Conservation (phyloP, 768 basidiomycete species). For the Russula sp. region DNA sequence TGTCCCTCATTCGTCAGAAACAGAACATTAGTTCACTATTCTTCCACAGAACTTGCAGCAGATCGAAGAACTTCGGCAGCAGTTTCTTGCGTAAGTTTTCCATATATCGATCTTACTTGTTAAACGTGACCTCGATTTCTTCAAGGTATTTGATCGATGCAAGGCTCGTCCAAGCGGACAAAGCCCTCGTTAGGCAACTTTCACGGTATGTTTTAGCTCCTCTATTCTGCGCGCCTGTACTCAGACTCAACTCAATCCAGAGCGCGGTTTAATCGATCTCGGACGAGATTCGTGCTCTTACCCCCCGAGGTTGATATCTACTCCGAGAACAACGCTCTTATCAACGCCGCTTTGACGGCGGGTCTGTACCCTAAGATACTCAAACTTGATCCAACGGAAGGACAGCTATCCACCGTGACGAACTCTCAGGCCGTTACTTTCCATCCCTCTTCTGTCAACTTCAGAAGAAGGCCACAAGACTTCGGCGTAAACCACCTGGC, state of each 20-base stretch:
- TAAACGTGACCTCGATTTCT: slow-evolving; percentile 13
- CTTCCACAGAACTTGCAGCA: slow-evolving; percentile 76
- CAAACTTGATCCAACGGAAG: slow-evolving; percentile 55
- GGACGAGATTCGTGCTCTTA: slow-evolving; percentile 70
- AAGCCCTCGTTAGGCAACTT: slow-evolving; percentile 63
- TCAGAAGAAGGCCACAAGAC: slow-evolving; percentile 61
- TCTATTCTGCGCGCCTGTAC: slow-evolving; percentile 5
- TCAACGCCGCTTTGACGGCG: slow-evolving; percentile 80
- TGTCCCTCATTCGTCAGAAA: slow-evolving; percentile 9
- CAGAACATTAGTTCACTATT: background rate
- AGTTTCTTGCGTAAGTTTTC: slow-evolving; percentile 40
- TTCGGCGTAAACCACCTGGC: slow-evolving; percentile 71
- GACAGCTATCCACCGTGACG: slow-evolving; percentile 71
- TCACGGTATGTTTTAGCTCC: slow-evolving; percentile 46
- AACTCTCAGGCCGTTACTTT: slow-evolving; percentile 78
- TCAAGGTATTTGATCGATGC: slow-evolving; percentile 85
- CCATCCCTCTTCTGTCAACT: slow-evolving; percentile 93
- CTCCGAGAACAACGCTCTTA: slow-evolving; percentile 57
- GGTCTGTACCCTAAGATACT: slow-evolving; percentile 92
- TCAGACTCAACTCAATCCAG: slow-evolving; percentile 39
- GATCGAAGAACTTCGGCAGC: slow-evolving; percentile 94
- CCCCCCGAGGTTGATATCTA: slow-evolving; percentile 71
- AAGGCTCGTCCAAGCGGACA: slow-evolving; percentile 70
- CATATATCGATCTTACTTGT: slow-evolving; percentile 1
- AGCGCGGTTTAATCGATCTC: slow-evolving; percentile 69